These are phyloP conservation scores for Wickerhamia fluorescens DNA, from an alignment of 805 yeast species.

Conservation along the genomic window DNA sequence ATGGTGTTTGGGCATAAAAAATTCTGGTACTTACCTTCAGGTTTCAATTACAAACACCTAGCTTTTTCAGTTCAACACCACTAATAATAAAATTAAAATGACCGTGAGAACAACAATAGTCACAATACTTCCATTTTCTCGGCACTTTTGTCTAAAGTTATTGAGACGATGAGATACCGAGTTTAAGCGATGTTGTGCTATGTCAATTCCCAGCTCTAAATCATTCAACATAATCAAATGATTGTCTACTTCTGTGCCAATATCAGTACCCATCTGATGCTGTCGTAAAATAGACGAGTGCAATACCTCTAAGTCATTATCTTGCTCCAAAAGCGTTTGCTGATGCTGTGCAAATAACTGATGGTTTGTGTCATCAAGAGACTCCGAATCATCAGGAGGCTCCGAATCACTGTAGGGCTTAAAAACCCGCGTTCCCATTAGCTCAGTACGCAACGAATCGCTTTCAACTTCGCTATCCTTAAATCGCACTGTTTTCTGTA, in stretches of 20 bases:
- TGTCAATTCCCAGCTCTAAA: slow-evolving; percentile 35
- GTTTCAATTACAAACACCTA: neutral
- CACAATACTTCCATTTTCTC: slow-evolving; percentile 37
- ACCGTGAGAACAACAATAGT: slow-evolving; percentile 36
- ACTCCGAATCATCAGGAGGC: slow-evolving; percentile 11
- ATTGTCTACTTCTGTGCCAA: slow-evolving; percentile 34
- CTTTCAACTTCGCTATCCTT: slow-evolving; percentile 20
- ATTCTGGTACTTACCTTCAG: no score
- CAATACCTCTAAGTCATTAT: slow-evolving; percentile 25
- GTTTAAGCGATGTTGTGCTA: slow-evolving; percentile 22
- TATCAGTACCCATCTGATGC: slow-evolving; percentile 32
- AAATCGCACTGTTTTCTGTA: slow-evolving; percentile 30
- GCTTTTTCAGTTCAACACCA: slow-evolving; percentile 27
- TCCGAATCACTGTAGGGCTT: slow-evolving; percentile 31
- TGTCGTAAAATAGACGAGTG: slow-evolving; percentile 30
- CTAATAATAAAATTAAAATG: slow-evolving; percentile 32
- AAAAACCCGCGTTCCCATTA: slow-evolving; percentile 29
- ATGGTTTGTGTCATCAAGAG: slow-evolving; percentile 26
- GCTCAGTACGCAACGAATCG: slow-evolving; percentile 18
- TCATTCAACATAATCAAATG: slow-evolving; percentile 35
- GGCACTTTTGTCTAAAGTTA: slow-evolving; percentile 25
- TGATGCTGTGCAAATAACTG: slow-evolving; percentile 38
- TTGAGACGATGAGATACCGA: slow-evolving; percentile 24
- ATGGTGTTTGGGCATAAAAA: no score
- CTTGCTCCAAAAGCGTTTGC: slow-evolving; percentile 33